phyloP scores from a whole-genome alignment of 2,329 filamentous ascomycete species.

The Colletotrichum neosansevieriae region DNA sequence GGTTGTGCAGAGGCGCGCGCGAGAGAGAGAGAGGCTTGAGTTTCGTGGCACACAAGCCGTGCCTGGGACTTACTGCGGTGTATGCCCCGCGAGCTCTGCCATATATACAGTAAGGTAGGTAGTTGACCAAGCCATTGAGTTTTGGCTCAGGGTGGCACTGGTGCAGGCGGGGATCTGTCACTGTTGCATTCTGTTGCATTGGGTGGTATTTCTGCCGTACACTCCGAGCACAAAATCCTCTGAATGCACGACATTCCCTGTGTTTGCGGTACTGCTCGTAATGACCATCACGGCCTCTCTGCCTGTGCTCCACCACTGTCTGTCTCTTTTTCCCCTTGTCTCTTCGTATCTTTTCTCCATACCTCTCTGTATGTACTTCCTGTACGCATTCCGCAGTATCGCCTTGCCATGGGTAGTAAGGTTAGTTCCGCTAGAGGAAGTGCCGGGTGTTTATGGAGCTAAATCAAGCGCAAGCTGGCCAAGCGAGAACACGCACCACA shows the following conservation, averaged over 20 bases:
- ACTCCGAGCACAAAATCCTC: background rate
- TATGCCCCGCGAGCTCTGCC: background rate
- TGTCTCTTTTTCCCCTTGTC: background rate
- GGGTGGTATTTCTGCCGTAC: background rate
- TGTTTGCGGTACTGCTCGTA: too few species aligned
- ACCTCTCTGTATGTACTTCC: too few species aligned
- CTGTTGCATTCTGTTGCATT: background rate
- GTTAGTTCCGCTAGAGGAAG: slow-evolving; percentile 18
- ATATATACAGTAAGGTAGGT: background rate
- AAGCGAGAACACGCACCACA: slow-evolving; percentile 29
- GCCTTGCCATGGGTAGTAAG: slow-evolving; percentile 12
- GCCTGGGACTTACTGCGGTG: too few species aligned
- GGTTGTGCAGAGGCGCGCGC: too few species aligned
- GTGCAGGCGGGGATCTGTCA: background rate
- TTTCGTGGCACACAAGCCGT: background rate
- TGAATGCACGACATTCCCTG: background rate
- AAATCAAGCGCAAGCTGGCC: slow-evolving; percentile 21
- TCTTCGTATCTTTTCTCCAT: background rate
- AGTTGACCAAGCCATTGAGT: background rate
- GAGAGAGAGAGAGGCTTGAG: background rate
- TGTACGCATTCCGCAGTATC: background rate
- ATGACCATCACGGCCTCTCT: too few species aligned
- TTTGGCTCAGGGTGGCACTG: background rate
- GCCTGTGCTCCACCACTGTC: background rate
- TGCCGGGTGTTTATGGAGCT: slow-evolving; percentile 19